A percentile compares a stretch with the other conserved stretches of the same genome.
These are phyloP conservation scores for Saccharomycopsis guyanensis DNA, from an alignment of 805 yeast genomes.

Conservation along the genomic window DNA sequence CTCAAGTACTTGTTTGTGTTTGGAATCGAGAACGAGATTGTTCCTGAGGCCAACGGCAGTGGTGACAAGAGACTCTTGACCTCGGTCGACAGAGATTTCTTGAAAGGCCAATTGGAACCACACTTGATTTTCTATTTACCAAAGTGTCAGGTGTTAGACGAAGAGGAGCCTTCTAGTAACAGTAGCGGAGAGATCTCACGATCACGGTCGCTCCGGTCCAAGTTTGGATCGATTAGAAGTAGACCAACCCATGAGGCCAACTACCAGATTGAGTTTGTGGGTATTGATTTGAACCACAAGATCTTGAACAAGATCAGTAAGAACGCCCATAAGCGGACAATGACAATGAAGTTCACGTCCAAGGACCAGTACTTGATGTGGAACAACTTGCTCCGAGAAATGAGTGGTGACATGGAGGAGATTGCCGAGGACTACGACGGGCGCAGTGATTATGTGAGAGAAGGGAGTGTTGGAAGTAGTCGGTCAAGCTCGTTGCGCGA, in stretches of 20 bases:
- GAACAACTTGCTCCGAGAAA: constrained; percentile 18
- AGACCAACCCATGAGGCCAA: neutral
- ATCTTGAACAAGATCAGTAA: constrained; percentile 19
- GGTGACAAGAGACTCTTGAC: constrained; percentile 7
- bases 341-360: constrained; percentile 15
- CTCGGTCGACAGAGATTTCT: constrained; percentile 14
- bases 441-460: neutral
- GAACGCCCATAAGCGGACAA: constrained; percentile 20
- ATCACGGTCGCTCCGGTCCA: constrained; percentile 13
- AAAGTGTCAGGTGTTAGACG: constrained; percentile 13
- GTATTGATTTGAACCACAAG: constrained; percentile 19
- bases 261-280: constrained; percentile 17
- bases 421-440: constrained; percentile 16
- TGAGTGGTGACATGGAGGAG: constrained; percentile 19
- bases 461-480: neutral
- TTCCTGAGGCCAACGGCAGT: neutral
- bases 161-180: neutral
- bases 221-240: constrained; percentile 16
- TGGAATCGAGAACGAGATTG: constrained; percentile 18
- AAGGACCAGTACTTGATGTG: constrained; percentile 18
- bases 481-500: neutral
- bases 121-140: constrained; percentile 19
- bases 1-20: constrained; percentile 19
- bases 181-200: neutral
- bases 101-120: constrained; percentile 19